Evolutionary conservation across 2,329 filamentous ascomycete genomes (phyloP), one percentile per base, ranked within the genome.

Genomic region (Aspergillus pseudoglaucus): DNA sequence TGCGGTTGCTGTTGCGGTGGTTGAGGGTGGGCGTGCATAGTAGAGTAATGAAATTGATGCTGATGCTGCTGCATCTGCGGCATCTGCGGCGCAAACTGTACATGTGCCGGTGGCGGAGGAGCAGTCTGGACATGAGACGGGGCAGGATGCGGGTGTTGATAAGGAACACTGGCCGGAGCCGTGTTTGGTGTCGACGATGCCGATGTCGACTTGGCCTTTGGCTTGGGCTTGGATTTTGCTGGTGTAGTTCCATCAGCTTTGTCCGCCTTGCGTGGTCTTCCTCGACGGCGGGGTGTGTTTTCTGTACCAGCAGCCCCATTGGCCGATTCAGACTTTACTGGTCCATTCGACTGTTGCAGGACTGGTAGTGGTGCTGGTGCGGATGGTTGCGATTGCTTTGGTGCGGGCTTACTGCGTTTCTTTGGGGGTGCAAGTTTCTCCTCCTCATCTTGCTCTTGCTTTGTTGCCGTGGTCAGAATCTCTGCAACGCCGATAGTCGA

Each of bases 381-480:
- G 9, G 23, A 9, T n/a, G 40, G 22, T n/a, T 42, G 14, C 22
- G 20, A 18, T 8, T 20, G 40, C 14, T 14, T 22, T 27, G 40
- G 10, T n/a, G 38, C 8, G n/a, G 27, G 37, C 30, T 27, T 42
- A 30, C 9, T 37, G n/a, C 45, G 45, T 22, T 46, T 46, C 25
- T 41, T 46, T 23, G 35, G 17, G 5, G 45, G 23, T 22, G 22
- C 38, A 4, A 30, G 25, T 30, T 15, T 33, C 14, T 42, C 45
- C 23, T 46, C 40, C 40, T 45, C 52, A 42, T 30, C 52, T 43
- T 12, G 45, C 6, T 47, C 22, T 27, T 33, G 46, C 22, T 30
- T 30, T 30, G 25, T 30, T 30, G 25, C 25, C 9, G 25, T 27
- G 9, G 20, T 27, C 6, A 42, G 5, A 5, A 27, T 25, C 20